These are phyloP conservation scores for Cephaloascus albidus DNA, from an alignment of 805 yeast species.

Conservation along the genomic window DNA sequence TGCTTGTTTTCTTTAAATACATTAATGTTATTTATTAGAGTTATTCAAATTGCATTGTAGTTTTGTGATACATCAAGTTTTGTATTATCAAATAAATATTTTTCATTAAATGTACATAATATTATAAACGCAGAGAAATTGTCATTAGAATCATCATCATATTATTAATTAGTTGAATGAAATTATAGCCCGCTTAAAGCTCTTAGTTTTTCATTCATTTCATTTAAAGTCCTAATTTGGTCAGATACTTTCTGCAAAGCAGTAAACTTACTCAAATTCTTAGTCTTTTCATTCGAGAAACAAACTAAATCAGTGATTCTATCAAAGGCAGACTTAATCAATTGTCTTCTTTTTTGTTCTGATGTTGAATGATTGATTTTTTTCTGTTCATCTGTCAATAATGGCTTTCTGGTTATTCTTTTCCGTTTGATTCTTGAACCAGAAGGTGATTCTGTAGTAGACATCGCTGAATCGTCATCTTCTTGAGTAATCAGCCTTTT, in stretches of 20 bases:
- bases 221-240: neutral
- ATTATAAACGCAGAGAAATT: too few species aligned
- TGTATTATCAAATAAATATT: too few species aligned
- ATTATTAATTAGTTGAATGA: too few species aligned
- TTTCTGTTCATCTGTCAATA: slow-evolving; percentile 20
- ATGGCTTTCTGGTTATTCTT: slow-evolving; percentile 5
- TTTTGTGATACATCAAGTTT: too few species aligned
- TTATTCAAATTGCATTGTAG: too few species aligned
- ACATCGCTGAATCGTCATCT: neutral
- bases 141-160: too few species aligned
- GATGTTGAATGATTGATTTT: slow-evolving; percentile 23
- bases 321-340: slow-evolving; percentile 26
- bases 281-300: neutral
- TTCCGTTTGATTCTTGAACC: neutral
- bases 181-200: too few species aligned
- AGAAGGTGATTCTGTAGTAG: neutral
- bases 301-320: slow-evolving; percentile 13
- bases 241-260: neutral
- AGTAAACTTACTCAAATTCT: neutral
- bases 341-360: slow-evolving; percentile 25
- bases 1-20: neutral
- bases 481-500: neutral
- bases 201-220: neutral
- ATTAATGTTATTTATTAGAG: too few species aligned
- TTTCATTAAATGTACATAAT: too few species aligned